phyloP scores from a whole-genome alignment of 208 protist species.

The Leishmania amazonensis region DNA sequence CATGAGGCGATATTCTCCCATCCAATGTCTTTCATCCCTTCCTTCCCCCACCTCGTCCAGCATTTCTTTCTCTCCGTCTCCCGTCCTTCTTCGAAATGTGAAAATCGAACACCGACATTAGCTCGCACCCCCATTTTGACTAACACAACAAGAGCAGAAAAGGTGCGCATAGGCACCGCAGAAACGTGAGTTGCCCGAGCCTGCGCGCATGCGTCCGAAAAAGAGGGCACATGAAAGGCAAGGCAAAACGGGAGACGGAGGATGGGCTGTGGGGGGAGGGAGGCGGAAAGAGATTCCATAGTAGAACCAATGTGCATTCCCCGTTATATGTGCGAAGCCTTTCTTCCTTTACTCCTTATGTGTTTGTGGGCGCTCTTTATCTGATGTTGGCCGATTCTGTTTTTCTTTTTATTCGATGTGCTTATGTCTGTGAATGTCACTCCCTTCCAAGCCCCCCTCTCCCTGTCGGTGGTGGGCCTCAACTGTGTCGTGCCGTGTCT shows the following conservation, averaged over 20 bases:
- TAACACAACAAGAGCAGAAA: neutral
- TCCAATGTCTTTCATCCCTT: neutral
- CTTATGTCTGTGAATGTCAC: neutral
- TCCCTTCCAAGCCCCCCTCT: neutral
- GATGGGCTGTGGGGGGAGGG: neutral
- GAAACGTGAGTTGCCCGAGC: neutral
- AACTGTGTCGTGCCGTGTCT: neutral
- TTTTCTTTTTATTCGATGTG: neutral
- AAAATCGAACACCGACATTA: neutral
- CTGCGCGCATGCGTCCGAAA: too few relatives aligned
- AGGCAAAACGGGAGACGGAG: neutral
- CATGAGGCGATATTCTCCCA: neutral
- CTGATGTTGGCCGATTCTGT: neutral
- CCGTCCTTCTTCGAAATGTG: neutral
- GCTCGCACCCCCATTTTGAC: neutral
- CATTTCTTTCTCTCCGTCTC: neutral
- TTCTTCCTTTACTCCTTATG: conserved; percentile 5
- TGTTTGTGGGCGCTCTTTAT: neutral
- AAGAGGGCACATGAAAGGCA: neutral
- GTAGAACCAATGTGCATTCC: neutral
- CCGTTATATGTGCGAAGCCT: neutral
- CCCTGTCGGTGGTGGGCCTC: neutral
- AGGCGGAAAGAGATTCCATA: neutral
- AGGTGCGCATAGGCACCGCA: neutral
- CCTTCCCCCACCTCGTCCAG: neutral